Conservation (phyloP, 73 alveolate species). For the Urostyla sp. region DNA sequence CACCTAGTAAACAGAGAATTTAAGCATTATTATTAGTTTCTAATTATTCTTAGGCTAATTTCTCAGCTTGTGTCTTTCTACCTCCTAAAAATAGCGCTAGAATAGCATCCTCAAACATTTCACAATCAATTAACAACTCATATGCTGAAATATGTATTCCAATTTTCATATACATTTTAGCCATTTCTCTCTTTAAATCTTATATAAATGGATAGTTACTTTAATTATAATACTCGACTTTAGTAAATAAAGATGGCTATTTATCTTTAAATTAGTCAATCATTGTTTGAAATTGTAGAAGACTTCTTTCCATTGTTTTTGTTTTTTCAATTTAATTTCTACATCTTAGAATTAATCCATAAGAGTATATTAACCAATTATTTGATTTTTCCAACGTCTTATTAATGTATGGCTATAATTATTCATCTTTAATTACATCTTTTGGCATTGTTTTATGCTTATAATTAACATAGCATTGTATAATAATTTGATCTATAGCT, state of each 20-base stretch:
- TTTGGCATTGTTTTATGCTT: conserved; percentile 84
- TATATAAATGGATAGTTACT: conserved; percentile 88
- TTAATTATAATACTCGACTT: conserved; percentile 75
- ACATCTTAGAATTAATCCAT: conserved; percentile 87
- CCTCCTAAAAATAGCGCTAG: conserved; percentile 90
- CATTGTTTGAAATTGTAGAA: conserved; percentile 88
- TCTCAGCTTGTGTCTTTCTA: conserved; percentile 85
- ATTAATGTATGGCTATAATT: conserved; percentile 81
- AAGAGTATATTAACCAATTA: conserved; percentile 93
- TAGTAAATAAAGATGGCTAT: conserved; percentile 79
- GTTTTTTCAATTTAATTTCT: conserved; percentile 87
- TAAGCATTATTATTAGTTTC: conserved; percentile 68
- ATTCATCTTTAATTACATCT: conserved; percentile 88
- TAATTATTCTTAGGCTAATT: conserved; percentile 80
- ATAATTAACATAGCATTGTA: conserved; percentile 87
- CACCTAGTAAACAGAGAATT: conserved; percentile 94
- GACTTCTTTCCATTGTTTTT: conserved; percentile 93
- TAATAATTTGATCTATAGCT: conserved; percentile 87
- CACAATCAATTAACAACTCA: conserved; percentile 88
- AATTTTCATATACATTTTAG: conserved; percentile 86
- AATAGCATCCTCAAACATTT: conserved; percentile 94
- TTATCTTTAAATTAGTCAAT: conserved; percentile 93
- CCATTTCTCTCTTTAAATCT: conserved; percentile 86
- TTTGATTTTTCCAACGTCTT: conserved; percentile 83
- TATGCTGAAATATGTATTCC: conserved; percentile 95